phyloP scores from a whole-genome alignment of 1,139 yeast species.

The Candida labiduridarum region DNA sequence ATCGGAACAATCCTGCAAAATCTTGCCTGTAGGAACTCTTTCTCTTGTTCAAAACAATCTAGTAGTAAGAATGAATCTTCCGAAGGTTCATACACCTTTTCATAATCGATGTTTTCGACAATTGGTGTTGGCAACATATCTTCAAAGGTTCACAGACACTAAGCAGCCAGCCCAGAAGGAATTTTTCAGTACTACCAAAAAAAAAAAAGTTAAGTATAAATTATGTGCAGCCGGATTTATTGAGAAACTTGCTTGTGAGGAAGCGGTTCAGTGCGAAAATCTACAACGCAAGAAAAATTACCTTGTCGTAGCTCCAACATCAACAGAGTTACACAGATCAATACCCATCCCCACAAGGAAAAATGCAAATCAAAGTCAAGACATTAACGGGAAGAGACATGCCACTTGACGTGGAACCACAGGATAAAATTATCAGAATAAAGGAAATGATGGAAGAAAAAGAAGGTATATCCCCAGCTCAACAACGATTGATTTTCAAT shows the following conservation, averaged over 20 bases:
- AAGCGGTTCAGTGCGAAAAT: not conserved
- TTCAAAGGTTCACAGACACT: not conserved
- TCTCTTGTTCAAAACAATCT: conserved; percentile 73
- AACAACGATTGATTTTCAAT: conserved; percentile 85
- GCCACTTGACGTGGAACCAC: conserved; percentile 75
- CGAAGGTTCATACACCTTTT: conserved; percentile 83
- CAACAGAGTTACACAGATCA: not conserved
- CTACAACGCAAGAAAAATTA: not conserved
- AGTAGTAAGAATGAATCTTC: conserved; percentile 86
- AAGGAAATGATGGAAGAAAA: conserved; percentile 95
- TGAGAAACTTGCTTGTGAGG: not conserved
- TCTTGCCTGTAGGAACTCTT: conserved; percentile 29
- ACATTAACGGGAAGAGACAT: conserved; percentile 86
- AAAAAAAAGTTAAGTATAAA: not conserved
- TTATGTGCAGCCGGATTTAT: not conserved
- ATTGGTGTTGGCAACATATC: conserved; percentile 46
- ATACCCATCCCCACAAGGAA: not conserved
- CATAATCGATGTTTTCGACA: conserved; percentile 33
- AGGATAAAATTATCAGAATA: conserved; percentile 75
- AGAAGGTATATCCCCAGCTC: conserved; percentile 97
- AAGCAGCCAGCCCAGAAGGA: not conserved
- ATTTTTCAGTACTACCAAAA: not conserved
- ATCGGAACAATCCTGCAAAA: conserved; percentile 46
- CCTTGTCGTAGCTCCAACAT: not conserved
- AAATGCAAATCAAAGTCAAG: conserved; percentile 69